Evolutionary conservation across 2,329 filamentous ascomycete genomes (phyloP), one percentile per base, ranked within the genome.

Genomic region (Aspergillus candidus): DNA sequence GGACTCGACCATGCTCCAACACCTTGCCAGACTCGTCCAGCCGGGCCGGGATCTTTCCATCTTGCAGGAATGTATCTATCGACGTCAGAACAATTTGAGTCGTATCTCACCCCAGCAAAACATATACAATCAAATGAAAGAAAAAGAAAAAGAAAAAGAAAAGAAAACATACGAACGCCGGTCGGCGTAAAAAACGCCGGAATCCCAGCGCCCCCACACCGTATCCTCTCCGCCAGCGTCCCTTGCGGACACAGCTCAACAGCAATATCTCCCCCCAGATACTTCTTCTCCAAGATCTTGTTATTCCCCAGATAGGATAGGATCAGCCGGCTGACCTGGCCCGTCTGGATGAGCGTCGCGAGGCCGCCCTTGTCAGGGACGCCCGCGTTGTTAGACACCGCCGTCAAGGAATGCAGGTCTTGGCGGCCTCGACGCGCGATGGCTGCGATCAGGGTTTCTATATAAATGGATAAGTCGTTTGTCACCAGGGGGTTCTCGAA

Each of bases 11-110:
- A 51, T 75, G 77, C 64, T 86, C 78, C 1, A 85, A 68, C 83
- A 95, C 66, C 75, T 94, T 61, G 83, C 90, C 52, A 80, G 94
- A 69, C 74, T 89, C 58, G 88, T 95, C 70, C 80, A 91, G 68
- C 68, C 91, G 66, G 86, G 94, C 66, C 78, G 88, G 66, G 8
- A 69, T 68, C 36, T 66, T 58, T 12, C 67, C 67, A n/a, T 65
- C 60, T 35, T 69, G 62, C 6, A 68, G 60, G 29, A 61, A 59
- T 0, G 66, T 69, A 35, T 62, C 63, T 66, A 37, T 7, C 11
- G n/a, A 3, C 6, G 11, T 36, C 35, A 36, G 35, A 12, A 22
- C 11, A 36, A 4, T 8, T 36, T 4, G 15, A 22, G 11, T 18
- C 18, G 18, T 5, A 18, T 18, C 18, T 18, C 6, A 18, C 18